Evolutionary conservation across 495 filamentous ascomycete species (phyloP).

Genomic region (Aspergillus haitiensis): DNA sequence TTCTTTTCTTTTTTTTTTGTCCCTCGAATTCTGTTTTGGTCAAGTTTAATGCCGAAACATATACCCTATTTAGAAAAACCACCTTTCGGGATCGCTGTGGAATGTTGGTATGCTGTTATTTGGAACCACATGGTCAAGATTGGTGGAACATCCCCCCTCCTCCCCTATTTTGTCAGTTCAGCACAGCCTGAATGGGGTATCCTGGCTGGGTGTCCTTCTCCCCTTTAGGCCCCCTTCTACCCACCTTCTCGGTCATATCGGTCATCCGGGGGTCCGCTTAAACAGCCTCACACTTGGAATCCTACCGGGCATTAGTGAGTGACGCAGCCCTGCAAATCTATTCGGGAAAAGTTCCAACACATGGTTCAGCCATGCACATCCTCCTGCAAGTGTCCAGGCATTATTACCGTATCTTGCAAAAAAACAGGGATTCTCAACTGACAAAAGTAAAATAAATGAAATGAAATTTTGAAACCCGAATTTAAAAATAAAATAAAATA

Average conservation of each 20-base stretch:
- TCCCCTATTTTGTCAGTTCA: conserved; percentile 20
- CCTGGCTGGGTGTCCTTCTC: not conserved
- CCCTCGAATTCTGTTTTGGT: not conserved
- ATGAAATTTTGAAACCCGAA: not conserved
- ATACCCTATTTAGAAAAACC: too few relatives aligned
- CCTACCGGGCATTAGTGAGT: conserved; percentile 19
- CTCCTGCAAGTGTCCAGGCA: not conserved
- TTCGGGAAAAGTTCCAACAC: conserved; percentile 32
- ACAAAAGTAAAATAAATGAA: conserved; percentile 14
- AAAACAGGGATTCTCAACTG: not conserved
- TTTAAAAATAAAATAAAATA: conserved; percentile 14
- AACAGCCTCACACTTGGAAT: conserved; percentile 27
- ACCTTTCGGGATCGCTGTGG: not conserved
- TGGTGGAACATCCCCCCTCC: conserved; percentile 23
- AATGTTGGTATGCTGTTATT: conserved; percentile 19
- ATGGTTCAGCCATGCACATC: conserved; percentile 27
- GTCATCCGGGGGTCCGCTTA: conserved; percentile 26
- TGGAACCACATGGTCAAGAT: conserved; percentile 28
- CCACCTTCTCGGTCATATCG: conserved; percentile 25
- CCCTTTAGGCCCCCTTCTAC: conserved; percentile 5
- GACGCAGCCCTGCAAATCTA: conserved; percentile 31
- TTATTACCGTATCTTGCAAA: conserved; percentile 7
- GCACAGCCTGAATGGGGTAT: conserved; percentile 18
- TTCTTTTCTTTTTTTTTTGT: not conserved
- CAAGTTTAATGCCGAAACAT: not conserved